Evolutionary conservation across 768 basidiomycete genomes (phyloP).

Genomic region (Lyophyllum semitale): DNA sequence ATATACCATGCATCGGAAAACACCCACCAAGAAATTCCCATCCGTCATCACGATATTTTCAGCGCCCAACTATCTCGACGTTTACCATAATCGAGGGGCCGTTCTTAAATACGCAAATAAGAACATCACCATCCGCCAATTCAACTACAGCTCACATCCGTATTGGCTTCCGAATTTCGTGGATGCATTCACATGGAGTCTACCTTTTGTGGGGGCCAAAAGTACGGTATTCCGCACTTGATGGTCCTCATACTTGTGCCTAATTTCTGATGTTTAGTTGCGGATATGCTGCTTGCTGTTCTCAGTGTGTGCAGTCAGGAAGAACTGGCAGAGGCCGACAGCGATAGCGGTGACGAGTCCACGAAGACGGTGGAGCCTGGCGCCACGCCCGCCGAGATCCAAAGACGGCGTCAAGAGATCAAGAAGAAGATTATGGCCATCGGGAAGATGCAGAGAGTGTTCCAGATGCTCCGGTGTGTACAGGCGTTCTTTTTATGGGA

Average conservation of each 20-base stretch:
- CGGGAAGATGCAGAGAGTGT: conserved; percentile 88
- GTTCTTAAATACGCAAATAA: conserved; percentile 97
- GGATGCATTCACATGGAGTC: conserved; percentile 97
- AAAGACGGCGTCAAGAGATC: conserved; percentile 72
- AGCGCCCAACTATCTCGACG: conserved; percentile 95
- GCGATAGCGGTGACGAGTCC: conserved; percentile 38
- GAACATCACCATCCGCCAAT: conserved; percentile 93
- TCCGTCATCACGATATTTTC: conserved; percentile 98
- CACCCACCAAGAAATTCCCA: conserved; percentile 92
- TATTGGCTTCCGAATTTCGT: conserved; percentile 98
- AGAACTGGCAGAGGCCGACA: conserved; percentile 70
- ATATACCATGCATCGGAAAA: conserved; percentile 94
- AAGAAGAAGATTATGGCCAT: conserved; percentile 94
- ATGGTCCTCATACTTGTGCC: not conserved
- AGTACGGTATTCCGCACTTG: conserved; percentile 53
- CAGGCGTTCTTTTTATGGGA: not conserved
- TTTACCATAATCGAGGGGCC: conserved; percentile 95
- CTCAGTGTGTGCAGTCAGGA: conserved; percentile 92
- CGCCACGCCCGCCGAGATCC: conserved; percentile 40
- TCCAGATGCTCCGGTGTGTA: conserved; percentile 82
- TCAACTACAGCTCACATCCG: conserved; percentile 77
- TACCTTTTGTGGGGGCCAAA: conserved; percentile 96
- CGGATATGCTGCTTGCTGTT: conserved; percentile 96
- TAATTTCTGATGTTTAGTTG: conserved; percentile 58
- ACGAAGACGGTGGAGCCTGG: conserved; percentile 27